Conservation (phyloP, 257 asterid genomes). For the Echites panduratus region DNA sequence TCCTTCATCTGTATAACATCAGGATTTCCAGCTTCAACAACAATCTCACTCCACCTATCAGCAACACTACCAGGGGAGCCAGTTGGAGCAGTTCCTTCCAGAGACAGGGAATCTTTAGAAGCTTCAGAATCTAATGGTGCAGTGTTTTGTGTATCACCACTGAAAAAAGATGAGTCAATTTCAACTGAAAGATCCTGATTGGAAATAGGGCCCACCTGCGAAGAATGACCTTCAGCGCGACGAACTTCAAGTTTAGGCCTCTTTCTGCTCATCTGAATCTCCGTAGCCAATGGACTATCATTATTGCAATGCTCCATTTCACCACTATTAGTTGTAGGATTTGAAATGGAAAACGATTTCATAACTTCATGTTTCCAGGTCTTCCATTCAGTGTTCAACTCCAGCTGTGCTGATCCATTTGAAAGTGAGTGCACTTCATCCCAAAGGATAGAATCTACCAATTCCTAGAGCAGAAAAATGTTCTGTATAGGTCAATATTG, state of each 20-base stretch:
- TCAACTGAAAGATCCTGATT: constrained; percentile 48
- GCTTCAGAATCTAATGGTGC: constrained; percentile 42
- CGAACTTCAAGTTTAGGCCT: constrained; percentile 98
- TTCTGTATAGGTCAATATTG: neutral
- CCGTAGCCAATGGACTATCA: constrained; percentile 42
- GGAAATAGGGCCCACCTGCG: constrained; percentile 37
- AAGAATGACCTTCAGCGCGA: constrained; percentile 78
- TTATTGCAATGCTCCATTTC: constrained; percentile 39
- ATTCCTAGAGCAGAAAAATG: constrained; percentile 48
- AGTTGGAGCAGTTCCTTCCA: constrained; percentile 27
- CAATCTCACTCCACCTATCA: constrained; percentile 62
- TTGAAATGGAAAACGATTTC: constrained; percentile 81
- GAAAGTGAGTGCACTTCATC: constrained; percentile 57
- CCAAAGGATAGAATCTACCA: constrained; percentile 77
- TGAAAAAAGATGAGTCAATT: constrained; percentile 41
- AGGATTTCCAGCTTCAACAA: constrained; percentile 55
- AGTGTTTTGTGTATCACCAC: constrained; percentile 32
- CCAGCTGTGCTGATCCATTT: constrained; percentile 41
- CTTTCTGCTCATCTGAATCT: constrained; percentile 60
- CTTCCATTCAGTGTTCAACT: constrained; percentile 65
- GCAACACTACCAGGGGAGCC: constrained; percentile 36
- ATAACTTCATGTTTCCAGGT: constrained; percentile 86
- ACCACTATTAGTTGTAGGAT: constrained; percentile 39
- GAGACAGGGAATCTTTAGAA: constrained; percentile 28
- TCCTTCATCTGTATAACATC: constrained; percentile 40